Evolutionary conservation across 2,329 filamentous ascomycete genomes (phyloP).

Genomic region (Pseudogymnoascus sp.): DNA sequence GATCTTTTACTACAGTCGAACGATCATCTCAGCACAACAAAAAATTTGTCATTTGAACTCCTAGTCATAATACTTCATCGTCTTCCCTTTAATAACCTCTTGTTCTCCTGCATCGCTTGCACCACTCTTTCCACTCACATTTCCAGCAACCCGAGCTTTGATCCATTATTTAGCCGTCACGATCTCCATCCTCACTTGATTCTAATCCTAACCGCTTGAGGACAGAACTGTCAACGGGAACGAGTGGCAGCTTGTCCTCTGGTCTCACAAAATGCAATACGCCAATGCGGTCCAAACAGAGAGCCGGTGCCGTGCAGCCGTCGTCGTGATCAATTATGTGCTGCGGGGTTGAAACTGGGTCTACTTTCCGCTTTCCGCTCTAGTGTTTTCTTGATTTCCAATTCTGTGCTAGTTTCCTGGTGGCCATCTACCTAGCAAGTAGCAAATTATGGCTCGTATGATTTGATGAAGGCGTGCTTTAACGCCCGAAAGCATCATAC

Average conservation of each 20-base stretch:
- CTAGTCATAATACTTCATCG: not conserved
- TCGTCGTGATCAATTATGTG: not conserved
- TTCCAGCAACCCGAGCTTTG: slow-evolving; percentile 26
- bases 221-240: slow-evolving; percentile 25
- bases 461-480: not conserved
- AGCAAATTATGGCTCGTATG: not conserved
- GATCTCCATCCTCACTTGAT: slow-evolving; percentile 27
- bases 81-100: not conserved
- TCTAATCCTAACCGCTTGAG: slow-evolving; percentile 23
- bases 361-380: not conserved
- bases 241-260: slow-evolving; percentile 16
- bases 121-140: not conserved
- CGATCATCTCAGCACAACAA: not conserved
- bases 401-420: not conserved
- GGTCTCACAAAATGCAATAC: slow-evolving; percentile 37
- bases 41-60: not conserved
- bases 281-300: slow-evolving; percentile 34
- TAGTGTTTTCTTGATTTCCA: not conserved
- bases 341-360: not conserved
- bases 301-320: not conserved
- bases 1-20: not conserved
- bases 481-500: not conserved
- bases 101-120: not conserved
- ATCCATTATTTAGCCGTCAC: slow-evolving; percentile 40
- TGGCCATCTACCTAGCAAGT: not conserved